Base-by-base conservation (phyloP, 2,329 filamentous ascomycete species). In the Cytospora schulzeri region DNA sequence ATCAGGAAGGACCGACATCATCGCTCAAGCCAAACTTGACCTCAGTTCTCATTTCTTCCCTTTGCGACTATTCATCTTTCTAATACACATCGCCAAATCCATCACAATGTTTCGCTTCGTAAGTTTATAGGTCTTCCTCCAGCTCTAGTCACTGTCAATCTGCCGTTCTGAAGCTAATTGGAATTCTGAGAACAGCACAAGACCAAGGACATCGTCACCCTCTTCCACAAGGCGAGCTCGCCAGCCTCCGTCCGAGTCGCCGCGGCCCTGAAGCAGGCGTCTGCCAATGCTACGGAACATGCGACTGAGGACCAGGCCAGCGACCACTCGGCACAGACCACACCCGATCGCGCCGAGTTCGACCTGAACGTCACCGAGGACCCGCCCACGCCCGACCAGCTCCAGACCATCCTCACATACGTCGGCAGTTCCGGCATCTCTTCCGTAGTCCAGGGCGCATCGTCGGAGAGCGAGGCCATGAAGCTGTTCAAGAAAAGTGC, bases 181-280 rank as follows among this genome's bases (percentile, higher is more conserved):
- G 41, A 59, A 17, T n/a, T 60, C 48, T 65, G 48, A 50, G 11
- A 28, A 48, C 73, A 93, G 90, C 86, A 83, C 79, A 93, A 92
- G 83, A 85, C 90, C 70, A 85, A 91, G 77, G 93, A 98, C 81
- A 91, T 96, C 70, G 87, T 98, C 75, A 98, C 94, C 67, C 89
- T 99, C 82, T 99, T 98, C 84, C 93, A 97, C 85, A 91, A 91
- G 77, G 86, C 94, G 64, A 85, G 83, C 71, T 85, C 86, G 61
- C 85, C 90, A 26, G 83, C 89, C 68, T 97, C 93, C 4, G 81
- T 86, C 58, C 87, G 90, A 66, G 90, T 90, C 35, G 86, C 89
- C 67, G 89, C 86, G 51, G 80, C 96, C 60, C 86, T 98, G 66
- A 96, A 95, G 80, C 88, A 94, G 78, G 85, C 88, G 35, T 91